These are phyloP conservation scores for Trypanosoma vivax DNA, from an alignment of 208 protist species.

Conservation along the genomic window DNA sequence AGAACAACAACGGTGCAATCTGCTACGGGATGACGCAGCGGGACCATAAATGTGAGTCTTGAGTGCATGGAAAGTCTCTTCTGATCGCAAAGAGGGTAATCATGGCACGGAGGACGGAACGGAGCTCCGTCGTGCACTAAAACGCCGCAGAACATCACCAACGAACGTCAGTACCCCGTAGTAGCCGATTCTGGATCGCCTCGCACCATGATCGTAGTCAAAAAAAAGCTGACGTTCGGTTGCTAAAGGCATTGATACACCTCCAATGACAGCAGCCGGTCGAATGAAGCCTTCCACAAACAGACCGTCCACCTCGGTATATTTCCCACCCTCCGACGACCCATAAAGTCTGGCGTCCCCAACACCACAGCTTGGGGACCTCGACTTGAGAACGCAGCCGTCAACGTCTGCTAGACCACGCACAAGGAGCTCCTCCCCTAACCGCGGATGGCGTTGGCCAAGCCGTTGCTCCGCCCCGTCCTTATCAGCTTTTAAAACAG, in stretches of 20 bases:
- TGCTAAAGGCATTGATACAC: conserved; percentile 11
- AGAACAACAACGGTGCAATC: too few relatives aligned
- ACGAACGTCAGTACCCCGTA: background rate
- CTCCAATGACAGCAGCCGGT: background rate
- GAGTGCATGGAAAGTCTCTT: too few relatives aligned
- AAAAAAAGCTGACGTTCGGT: conserved; percentile 22
- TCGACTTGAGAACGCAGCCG: conserved; percentile 64
- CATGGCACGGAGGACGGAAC: background rate
- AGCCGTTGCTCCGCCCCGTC: background rate
- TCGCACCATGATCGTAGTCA: conserved; percentile 1
- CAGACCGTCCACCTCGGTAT: conserved; percentile 48
- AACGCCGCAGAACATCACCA: conserved; percentile 9
- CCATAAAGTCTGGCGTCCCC: conserved; percentile 59
- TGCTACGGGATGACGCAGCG: too few relatives aligned
- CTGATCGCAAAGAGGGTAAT: background rate
- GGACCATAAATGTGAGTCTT: too few relatives aligned
- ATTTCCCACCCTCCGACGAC: conserved; percentile 7
- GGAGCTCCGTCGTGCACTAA: background rate
- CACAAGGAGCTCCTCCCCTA: conserved; percentile 9
- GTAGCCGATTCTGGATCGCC: background rate
- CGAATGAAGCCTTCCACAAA: conserved; percentile 43
- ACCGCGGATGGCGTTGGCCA: background rate
- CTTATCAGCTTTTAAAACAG: background rate
- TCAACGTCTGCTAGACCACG: conserved; percentile 23
- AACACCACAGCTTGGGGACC: conserved; percentile 78